Evolutionary conservation across 768 basidiomycete species (phyloP).

Genomic region (Suillus americanus): DNA sequence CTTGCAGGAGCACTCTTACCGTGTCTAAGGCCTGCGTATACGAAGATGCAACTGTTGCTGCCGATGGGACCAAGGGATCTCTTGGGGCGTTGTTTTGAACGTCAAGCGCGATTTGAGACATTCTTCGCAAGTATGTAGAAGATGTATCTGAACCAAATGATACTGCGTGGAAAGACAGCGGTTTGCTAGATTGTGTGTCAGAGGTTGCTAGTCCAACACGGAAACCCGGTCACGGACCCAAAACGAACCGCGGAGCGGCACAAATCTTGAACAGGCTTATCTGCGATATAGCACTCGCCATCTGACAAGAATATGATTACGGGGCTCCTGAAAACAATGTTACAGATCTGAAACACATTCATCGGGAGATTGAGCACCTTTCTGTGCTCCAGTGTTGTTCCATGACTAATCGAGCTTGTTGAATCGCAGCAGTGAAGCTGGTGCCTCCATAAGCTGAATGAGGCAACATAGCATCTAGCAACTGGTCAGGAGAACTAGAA

Average conservation of each 20-base stretch:
- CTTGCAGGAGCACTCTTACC: constrained; percentile 29
- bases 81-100: constrained; percentile 43
- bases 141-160: constrained; percentile 43
- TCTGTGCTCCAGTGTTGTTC: constrained; percentile 49
- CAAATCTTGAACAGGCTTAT: constrained; percentile 39
- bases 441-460: constrained; percentile 38
- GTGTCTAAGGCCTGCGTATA: constrained; percentile 52
- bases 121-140: constrained; percentile 38
- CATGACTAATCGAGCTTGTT: constrained; percentile 37
- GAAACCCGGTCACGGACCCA: constrained; percentile 34
- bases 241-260: constrained; percentile 43
- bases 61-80: constrained; percentile 35
- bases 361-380: constrained; percentile 31
- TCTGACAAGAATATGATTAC: constrained; percentile 58
- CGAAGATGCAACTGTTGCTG: constrained; percentile 40
- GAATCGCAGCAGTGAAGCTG: constrained; percentile 42
- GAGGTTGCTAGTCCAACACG: not conserved
- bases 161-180: constrained; percentile 57
- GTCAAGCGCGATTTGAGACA: constrained; percentile 51
- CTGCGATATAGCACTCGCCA: constrained; percentile 44
- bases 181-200: constrained; percentile 37
- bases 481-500: constrained; percentile 40
- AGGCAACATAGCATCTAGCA: constrained; percentile 39
- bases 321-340: constrained; percentile 33
- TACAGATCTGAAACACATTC: not conserved